phyloP scores from a whole-genome alignment of 2,329 filamentous ascomycete species.

The Fusarium sp. region DNA sequence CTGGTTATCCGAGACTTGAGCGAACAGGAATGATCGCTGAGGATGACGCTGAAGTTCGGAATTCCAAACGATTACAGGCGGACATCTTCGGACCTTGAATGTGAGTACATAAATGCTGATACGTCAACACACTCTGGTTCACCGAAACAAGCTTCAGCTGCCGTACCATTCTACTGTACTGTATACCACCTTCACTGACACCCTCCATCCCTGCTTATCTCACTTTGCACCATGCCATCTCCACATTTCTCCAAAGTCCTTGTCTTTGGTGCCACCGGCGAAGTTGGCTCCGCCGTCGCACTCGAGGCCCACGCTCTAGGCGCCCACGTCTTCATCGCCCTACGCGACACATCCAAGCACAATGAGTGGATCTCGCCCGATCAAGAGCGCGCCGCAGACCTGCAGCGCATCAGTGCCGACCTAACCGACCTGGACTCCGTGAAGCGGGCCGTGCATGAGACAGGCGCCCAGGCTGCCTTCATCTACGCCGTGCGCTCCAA shows the following conservation, averaged over 20 bases:
- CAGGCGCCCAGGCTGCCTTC: background rate
- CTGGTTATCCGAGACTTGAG: background rate
- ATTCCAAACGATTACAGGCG: background rate
- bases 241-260: slow-evolving; percentile 2
- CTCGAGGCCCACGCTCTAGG: background rate
- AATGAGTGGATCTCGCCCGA: background rate
- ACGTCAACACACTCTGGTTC: background rate
- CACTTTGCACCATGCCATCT: background rate
- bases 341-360: background rate
- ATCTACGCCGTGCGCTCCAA: background rate
- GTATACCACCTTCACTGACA: background rate
- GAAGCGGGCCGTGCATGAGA: background rate
- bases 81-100: background rate
- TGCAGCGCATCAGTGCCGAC: background rate
- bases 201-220: background rate
- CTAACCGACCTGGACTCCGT: background rate
- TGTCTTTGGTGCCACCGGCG: slow-evolving; percentile 1
- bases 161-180: background rate
- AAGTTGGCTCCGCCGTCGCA: slow-evolving; percentile 2
- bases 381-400: background rate
- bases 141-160: background rate
- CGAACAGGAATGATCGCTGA: background rate
- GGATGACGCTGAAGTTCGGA: background rate
- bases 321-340: background rate
- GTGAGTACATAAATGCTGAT: background rate